Conservation (phyloP, 345 rosid species). For the Nephelium lappaceum region DNA sequence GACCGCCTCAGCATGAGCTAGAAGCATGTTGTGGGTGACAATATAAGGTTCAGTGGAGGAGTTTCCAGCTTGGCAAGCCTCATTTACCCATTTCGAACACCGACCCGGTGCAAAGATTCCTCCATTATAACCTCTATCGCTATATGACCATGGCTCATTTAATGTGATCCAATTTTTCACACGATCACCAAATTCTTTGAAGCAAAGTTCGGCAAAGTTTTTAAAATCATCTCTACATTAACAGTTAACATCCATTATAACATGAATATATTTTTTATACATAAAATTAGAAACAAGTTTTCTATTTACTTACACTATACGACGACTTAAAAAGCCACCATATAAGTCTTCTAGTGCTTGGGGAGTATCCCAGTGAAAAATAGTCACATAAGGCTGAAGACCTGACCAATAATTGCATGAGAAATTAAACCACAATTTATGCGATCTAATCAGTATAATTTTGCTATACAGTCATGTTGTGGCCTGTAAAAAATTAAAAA, state of each 20-base stretch:
- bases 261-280: too few species aligned
- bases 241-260: too few species aligned
- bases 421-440: too few species aligned
- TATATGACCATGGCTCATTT: conserved; percentile 20
- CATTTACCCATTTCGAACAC: conserved; percentile 18
- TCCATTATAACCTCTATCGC: neutral
- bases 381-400: conserved; percentile 31
- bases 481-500: too few species aligned
- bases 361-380: too few species aligned
- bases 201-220: conserved; percentile 22
- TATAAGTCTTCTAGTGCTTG: conserved; percentile 37
- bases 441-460: too few species aligned
- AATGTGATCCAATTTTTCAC: conserved; percentile 31
- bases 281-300: too few species aligned
- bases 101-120: conserved; percentile 22
- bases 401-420: too few species aligned
- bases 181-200: conserved; percentile 30
- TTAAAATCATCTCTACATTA: conserved; percentile 22
- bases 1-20: conserved; percentile 37
- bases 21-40: conserved; percentile 31
- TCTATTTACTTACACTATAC: conserved; percentile 37
- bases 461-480: too few species aligned
- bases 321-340: conserved; percentile 29
- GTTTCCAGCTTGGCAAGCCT: conserved; percentile 22
- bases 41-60: conserved; percentile 40